Conservation (phyloP, 1,139 yeast species). For the Kodamaea plutei region DNA sequence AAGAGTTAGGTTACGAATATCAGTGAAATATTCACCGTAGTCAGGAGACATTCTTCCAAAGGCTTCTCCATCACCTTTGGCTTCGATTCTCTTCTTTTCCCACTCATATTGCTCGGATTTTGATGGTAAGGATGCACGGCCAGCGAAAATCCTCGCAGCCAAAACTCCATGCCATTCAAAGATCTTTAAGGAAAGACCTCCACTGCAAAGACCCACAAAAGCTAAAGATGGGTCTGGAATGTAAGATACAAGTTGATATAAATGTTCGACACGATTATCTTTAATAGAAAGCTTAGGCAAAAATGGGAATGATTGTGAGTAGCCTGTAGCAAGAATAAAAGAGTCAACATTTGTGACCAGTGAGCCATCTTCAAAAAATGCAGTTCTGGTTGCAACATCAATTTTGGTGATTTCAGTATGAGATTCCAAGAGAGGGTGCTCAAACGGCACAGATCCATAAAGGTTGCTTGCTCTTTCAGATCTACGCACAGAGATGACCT, state of each 20-base stretch:
- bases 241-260: slow-evolving; percentile 43
- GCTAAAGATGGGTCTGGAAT: slow-evolving; percentile 43
- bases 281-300: slow-evolving; percentile 27
- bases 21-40: slow-evolving; percentile 22
- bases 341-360: slow-evolving; percentile 27
- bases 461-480: slow-evolving; percentile 7
- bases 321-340: slow-evolving; percentile 48
- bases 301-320: slow-evolving; percentile 41
- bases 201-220: slow-evolving; percentile 36
- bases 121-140: slow-evolving; percentile 38
- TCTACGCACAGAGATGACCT: slow-evolving; percentile 17
- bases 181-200: slow-evolving; percentile 44
- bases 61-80: slow-evolving; percentile 15
- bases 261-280: slow-evolving; percentile 30
- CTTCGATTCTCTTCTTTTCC: slow-evolving; percentile 22
- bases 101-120: slow-evolving; percentile 26
- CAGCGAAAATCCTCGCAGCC: slow-evolving; percentile 39
- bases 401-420: slow-evolving; percentile 15
- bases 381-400: slow-evolving; percentile 21
- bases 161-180: slow-evolving; percentile 45
- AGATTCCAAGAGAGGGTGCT: slow-evolving; percentile 16
- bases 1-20: slow-evolving; percentile 19
- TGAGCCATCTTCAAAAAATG: slow-evolving; percentile 28
- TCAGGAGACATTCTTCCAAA: slow-evolving; percentile 19
- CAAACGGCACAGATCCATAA: slow-evolving; percentile 12